These are phyloP conservation scores for Paramecium sexaurelia DNA, from an alignment of 73 alveolate genomes.

Conservation along the genomic window DNA sequence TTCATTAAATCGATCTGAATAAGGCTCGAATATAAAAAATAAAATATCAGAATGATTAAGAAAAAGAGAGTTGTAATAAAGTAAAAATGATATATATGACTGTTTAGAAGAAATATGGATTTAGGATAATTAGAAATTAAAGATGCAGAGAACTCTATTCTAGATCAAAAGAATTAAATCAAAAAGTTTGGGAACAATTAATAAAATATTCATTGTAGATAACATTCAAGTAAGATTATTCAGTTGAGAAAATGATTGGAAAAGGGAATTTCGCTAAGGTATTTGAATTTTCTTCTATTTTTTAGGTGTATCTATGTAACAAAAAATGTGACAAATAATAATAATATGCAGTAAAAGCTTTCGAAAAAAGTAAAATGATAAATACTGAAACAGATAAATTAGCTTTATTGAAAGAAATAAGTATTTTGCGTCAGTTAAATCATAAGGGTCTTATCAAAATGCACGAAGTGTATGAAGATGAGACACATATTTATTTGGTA, in stretches of 20 bases:
- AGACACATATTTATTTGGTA: slow-evolving; percentile 67
- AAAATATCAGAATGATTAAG: background rate
- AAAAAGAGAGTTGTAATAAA: background rate
- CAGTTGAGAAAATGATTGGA: background rate
- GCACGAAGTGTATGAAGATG: slow-evolving; percentile 75
- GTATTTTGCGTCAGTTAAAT: background rate
- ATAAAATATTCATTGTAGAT: background rate
- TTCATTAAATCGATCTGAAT: background rate
- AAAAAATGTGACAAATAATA: background rate
- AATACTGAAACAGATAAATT: background rate
- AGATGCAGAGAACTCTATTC: slow-evolving; percentile 16
- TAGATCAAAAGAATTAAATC: background rate
- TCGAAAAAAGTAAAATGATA: slow-evolving; percentile 28
- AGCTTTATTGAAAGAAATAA: slow-evolving; percentile 65
- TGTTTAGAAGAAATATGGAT: slow-evolving; percentile 36
- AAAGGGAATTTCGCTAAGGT: slow-evolving; percentile 55
- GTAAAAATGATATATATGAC: background rate
- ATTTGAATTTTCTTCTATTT: background rate
- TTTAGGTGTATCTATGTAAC: slow-evolving; percentile 61
- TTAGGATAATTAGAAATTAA: background rate
- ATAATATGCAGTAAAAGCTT: slow-evolving; percentile 63
- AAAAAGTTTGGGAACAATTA: background rate
- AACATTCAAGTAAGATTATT: slow-evolving; percentile 21
- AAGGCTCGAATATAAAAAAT: background rate
- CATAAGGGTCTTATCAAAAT: slow-evolving; percentile 54